Conservation (phyloP, 805 yeast species). For the Zygosaccharomyces gambellarensis region DNA sequence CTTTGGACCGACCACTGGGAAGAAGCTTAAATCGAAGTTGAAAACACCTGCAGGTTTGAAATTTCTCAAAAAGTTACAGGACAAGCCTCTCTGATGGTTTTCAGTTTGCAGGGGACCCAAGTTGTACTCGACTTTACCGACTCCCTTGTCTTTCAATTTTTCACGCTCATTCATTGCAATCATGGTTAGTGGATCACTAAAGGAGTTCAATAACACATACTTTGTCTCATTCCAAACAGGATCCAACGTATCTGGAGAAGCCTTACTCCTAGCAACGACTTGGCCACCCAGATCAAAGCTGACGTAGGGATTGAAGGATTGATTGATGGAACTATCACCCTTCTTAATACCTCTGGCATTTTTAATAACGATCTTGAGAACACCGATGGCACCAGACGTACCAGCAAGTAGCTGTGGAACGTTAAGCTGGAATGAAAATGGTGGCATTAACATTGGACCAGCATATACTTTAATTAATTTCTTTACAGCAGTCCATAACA, state of each 20-base stretch:
- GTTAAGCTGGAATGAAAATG: slow-evolving; percentile 89
- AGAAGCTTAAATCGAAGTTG: slow-evolving; percentile 62
- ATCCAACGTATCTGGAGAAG: slow-evolving; percentile 56
- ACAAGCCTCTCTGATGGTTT: slow-evolving; percentile 44
- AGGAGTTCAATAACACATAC: slow-evolving; percentile 62
- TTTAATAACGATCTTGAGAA: slow-evolving; percentile 63
- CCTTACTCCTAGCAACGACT: slow-evolving; percentile 63
- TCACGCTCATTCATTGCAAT: slow-evolving; percentile 71
- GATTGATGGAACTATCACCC: slow-evolving; percentile 58
- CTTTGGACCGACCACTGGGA: slow-evolving; percentile 63
- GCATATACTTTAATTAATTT: slow-evolving; percentile 80
- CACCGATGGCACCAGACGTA: slow-evolving; percentile 83
- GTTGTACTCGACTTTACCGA: slow-evolving; percentile 75
- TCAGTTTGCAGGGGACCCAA: slow-evolving; percentile 59
- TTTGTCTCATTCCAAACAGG: slow-evolving; percentile 86
- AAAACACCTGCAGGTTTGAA: slow-evolving; percentile 79
- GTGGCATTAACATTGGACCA: slow-evolving; percentile 84
- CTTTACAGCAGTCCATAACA: slow-evolving; percentile 73
- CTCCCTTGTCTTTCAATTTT: slow-evolving; percentile 63
- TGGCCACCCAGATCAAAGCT: slow-evolving; percentile 57
- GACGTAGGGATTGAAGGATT: slow-evolving; percentile 87
- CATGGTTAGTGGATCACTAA: slow-evolving; percentile 77
- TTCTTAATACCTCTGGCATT: slow-evolving; percentile 66
- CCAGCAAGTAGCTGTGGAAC: slow-evolving; percentile 88
- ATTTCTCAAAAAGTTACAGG: slow-evolving; percentile 65